A percentile compares a stretch with the other conserved stretches of the same genome.
These are phyloP conservation scores for Epichloe sylvatica DNA, from an alignment of 2,329 filamentous ascomycete genomes.

Conservation along the genomic window DNA sequence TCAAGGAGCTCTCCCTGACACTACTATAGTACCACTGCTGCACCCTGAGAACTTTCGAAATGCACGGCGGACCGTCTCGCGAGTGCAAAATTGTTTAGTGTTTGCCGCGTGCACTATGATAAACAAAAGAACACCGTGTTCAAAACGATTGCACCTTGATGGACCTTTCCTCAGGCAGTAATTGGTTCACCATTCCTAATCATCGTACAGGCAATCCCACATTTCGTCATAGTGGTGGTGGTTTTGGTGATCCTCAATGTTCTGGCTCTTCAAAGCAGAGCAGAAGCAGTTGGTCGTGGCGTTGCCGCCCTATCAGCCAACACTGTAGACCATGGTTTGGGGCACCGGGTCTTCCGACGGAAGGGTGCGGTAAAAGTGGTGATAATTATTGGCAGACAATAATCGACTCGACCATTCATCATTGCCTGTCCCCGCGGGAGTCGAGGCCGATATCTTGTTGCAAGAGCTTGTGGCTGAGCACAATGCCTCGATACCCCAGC, in stretches of 20 bases:
- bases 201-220: background rate
- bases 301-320: background rate
- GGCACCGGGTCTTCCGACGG: constrained; percentile 2
- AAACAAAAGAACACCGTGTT: too few relatives aligned
- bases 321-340: background rate
- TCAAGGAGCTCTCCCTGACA: too few relatives aligned
- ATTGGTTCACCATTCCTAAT: background rate
- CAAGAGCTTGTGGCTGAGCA: background rate
- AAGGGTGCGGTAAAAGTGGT: too few relatives aligned
- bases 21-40: background rate
- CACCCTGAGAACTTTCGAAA: too few relatives aligned
- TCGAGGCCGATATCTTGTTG: background rate
- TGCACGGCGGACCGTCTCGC: too few relatives aligned
- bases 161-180: background rate
- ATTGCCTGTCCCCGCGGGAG: background rate
- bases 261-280: background rate
- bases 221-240: background rate
- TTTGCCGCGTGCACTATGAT: background rate
- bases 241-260: background rate
- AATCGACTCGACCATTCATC: background rate
- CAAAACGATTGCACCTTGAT: background rate
- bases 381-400: background rate
- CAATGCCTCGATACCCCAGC: background rate
- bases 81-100: background rate
- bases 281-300: background rate